These are phyloP conservation scores for Talaromyces islandicus DNA, from an alignment of 2,329 filamentous ascomycete genomes.

Conservation along the genomic window DNA sequence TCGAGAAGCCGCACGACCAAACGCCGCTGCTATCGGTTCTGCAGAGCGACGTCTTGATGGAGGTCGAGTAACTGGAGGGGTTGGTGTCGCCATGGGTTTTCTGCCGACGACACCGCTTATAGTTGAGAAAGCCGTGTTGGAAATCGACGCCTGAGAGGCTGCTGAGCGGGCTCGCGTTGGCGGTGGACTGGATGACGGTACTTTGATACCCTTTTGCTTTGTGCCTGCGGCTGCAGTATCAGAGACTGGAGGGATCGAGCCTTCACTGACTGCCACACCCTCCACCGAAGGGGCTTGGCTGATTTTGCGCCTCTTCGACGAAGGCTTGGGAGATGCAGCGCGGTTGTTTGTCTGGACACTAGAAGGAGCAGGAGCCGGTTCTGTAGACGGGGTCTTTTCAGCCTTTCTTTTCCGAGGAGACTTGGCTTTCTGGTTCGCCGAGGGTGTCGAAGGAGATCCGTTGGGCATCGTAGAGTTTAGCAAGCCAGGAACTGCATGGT, in stretches of 20 bases:
- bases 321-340: slow-evolving; percentile 3
- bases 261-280: slow-evolving; percentile 10
- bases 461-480: background rate
- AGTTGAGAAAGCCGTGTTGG: background rate
- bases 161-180: slow-evolving; percentile 7
- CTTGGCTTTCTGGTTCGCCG: slow-evolving; percentile 19
- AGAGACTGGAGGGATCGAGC: slow-evolving; percentile 9
- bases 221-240: background rate
- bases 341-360: background rate
- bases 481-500: slow-evolving; percentile 17
- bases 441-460: slow-evolving; percentile 1
- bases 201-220: background rate
- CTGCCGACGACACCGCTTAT: slow-evolving; percentile 11
- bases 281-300: slow-evolving; percentile 20
- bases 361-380: background rate
- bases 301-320: slow-evolving; percentile 33
- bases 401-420: slow-evolving; percentile 49
- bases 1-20: slow-evolving; percentile 13
- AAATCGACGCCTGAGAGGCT: slow-evolving; percentile 1
- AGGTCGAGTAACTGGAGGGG: slow-evolving; percentile 24
- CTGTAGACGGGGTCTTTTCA: slow-evolving; percentile 32
- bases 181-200: slow-evolving; percentile 5
- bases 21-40: slow-evolving; percentile 22
- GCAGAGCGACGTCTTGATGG: slow-evolving; percentile 27
- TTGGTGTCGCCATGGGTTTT: slow-evolving; percentile 19